Base-by-base conservation (phyloP, 169 alveolate species). In the Plasmodium malariae region DNA sequence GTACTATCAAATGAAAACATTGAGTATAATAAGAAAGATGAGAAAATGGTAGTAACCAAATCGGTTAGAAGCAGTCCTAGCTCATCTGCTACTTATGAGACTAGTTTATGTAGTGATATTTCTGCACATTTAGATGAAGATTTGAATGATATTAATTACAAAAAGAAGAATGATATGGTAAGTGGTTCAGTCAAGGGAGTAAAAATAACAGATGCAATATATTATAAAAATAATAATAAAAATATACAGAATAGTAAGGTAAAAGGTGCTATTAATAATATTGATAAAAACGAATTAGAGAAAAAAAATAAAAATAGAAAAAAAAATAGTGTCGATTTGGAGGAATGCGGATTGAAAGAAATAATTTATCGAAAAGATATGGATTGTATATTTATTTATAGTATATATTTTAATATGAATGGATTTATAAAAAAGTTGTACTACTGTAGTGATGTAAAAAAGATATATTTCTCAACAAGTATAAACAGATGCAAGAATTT, bases 391-490 rank as follows among this genome's bases (percentile, higher is more conserved):
- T 86, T 37, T 49, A 71, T 86, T 5, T 86, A 86, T 48, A 60
- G 57, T 49, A 86, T 86, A n/a, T 70, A 69, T 57, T 86, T 55
- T 86, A 17, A 55, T 57, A 17, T 86, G 30, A 71, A 86, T 48
- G 19, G 92, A 19, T 86, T 69, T 86, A 55, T 86, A 48, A 86
- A 86, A 51, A 68, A 70, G 49, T 63, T 86, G 14, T 86, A 86
- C 24, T 86, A 86, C 49, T 86, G 92, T 51, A 86, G 92, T 86
- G 92, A 86, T 62, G 87, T 86, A 49, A 86, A 70, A n/a, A 86
- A 86, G 49, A 62, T 69, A 43, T 86, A 40, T 49, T 86, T 86
- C 51, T 68, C 92, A 5, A 68, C 92, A 17, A 60, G 57, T 48
- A 86, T 86, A 36, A 86, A 86, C 36, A 86, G 80, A 49, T 86